Percentiles rank a stretch among this genome's conserved stretches.
phyloP scores from a whole-genome alignment of 805 yeast genomes.

The Helenozyma baotianmanensis region DNA sequence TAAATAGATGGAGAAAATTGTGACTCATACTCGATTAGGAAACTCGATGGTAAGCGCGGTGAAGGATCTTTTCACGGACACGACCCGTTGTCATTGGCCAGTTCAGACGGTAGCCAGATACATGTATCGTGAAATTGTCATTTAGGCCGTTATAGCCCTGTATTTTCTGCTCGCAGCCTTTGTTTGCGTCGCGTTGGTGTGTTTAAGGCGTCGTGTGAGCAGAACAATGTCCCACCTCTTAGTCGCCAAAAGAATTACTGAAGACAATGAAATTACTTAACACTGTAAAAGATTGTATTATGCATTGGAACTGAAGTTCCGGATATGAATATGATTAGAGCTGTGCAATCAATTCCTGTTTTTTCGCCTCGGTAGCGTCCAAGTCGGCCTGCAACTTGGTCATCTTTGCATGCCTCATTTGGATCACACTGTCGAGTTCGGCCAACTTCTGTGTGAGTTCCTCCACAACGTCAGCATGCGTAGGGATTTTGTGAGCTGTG shows the following conservation, averaged over 20 bases:
- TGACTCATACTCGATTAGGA: conserved; percentile 16
- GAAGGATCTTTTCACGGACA: conserved; percentile 12
- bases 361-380: background rate
- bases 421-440: background rate
- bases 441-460: conserved; percentile 2
- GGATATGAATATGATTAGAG: conserved; percentile 1
- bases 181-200: too few relatives aligned
- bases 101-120: background rate
- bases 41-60: conserved; percentile 16
- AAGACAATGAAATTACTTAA: too few relatives aligned
- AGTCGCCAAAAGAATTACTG: too few relatives aligned
- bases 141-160: background rate
- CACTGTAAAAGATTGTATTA: too few relatives aligned
- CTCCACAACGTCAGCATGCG: background rate
- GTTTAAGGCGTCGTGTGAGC: too few relatives aligned
- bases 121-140: background rate
- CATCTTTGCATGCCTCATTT: background rate
- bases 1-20: background rate
- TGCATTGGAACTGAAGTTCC: too few relatives aligned
- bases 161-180: too few relatives aligned
- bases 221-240: too few relatives aligned
- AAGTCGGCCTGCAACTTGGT: background rate
- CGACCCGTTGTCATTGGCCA: conserved; percentile 8
- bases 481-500: background rate
- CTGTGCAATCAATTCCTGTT: background rate